phyloP scores from a whole-genome alignment of 1,284 basidiomycete species.

The Mrakiaceae sp. region DNA sequence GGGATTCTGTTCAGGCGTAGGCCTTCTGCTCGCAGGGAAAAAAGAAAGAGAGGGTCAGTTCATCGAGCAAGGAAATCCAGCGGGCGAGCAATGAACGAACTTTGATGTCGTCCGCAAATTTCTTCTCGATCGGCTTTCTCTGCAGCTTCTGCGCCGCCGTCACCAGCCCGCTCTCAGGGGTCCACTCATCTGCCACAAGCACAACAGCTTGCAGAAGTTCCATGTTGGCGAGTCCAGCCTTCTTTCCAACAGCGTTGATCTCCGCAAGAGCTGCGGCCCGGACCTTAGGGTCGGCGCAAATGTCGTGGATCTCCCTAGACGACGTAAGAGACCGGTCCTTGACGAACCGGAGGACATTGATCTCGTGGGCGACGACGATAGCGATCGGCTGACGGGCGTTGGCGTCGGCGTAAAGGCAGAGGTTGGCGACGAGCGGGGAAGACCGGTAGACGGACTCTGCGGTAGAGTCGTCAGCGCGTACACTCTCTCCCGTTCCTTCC shows the following conservation, averaged over 20 bases:
- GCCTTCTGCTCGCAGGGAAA: no score
- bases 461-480: neutral
- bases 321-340: constrained; percentile 35
- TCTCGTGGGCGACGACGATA: constrained; percentile 65
- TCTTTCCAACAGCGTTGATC: constrained; percentile 70
- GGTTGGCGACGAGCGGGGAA: constrained; percentile 67
- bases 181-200: constrained; percentile 74
- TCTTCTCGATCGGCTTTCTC: constrained; percentile 57
- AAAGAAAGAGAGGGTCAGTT: no score
- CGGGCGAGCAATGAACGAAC: constrained; percentile 32
- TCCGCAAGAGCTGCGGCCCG: constrained; percentile 59
- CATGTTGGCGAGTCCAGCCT: constrained; percentile 71
- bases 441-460: constrained; percentile 77
- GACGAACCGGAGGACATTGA: constrained; percentile 52
- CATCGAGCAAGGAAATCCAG: neutral
- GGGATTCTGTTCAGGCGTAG: no score
- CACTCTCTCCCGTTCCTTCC: neutral
- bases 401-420: constrained; percentile 72
- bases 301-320: constrained; percentile 42
- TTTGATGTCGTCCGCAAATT: constrained; percentile 58
- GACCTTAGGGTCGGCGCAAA: constrained; percentile 55
- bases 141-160: constrained; percentile 90
- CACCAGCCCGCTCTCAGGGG: constrained; percentile 67
- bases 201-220: constrained; percentile 71
- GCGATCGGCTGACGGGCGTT: constrained; percentile 82